Conservation (phyloP, 164 flowering plant genomes). For the Vitis amurensis region DNA sequence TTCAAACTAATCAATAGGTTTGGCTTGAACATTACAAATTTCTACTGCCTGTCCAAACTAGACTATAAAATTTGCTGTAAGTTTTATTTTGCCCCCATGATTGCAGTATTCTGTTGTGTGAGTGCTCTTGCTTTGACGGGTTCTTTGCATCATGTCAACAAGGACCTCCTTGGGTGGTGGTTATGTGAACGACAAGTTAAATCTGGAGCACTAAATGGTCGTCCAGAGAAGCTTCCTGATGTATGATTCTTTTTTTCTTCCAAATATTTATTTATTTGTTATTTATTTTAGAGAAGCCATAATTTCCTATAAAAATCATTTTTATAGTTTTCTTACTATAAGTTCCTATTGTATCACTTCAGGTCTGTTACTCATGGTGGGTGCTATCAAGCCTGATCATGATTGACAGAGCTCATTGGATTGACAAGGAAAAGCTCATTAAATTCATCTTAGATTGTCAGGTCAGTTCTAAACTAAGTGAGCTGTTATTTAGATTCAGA, state of each 20-base stretch:
- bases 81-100: not conserved
- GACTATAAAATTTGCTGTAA: not conserved
- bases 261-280: no score
- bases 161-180: constrained; percentile 98
- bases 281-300: no score
- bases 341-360: constrained; percentile 11
- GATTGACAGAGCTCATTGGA: constrained; percentile 96
- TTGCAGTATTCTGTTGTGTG: constrained; percentile 90
- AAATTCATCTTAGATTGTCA: constrained; percentile 84
- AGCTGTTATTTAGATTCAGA: not conserved
- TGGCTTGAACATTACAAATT: not conserved
- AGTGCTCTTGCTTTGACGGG: constrained; percentile 91
- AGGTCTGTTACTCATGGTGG: constrained; percentile 99
- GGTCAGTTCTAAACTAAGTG: constrained; percentile 32
- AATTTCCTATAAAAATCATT: no score
- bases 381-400: constrained; percentile 89
- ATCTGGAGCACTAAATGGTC: constrained; percentile 91
- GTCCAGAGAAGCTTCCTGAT: constrained; percentile 98
- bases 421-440: constrained; percentile 77
- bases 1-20: not conserved
- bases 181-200: constrained; percentile 87
- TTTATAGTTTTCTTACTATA: not conserved
- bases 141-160: constrained; percentile 74
- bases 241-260: constrained; percentile 19
- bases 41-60: not conserved